Base-by-base conservation (phyloP, 495 filamentous ascomycete genomes). In the Neurospora terricola region DNA sequence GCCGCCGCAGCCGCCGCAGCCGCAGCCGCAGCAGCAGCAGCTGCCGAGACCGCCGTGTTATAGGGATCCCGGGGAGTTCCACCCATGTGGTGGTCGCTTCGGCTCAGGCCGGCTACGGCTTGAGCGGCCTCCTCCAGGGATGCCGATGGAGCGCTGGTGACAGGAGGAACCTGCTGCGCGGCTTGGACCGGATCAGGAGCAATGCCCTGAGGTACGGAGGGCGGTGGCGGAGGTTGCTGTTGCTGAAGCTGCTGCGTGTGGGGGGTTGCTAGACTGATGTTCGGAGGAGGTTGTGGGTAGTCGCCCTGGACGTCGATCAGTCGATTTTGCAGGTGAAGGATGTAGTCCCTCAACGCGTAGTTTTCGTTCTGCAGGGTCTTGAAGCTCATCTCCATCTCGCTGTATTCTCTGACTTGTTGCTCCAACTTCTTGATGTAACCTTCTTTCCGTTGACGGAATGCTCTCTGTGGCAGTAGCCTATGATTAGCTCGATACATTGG, bases 371-470 rank as follows among this genome's bases (percentile, higher is more conserved):
- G 91, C 27, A 97, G 84, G 68, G 86, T 82, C 77, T 96, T 94
- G 77, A 87, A 92, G 70, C 84, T 89, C 70, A 91, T 88, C 70
- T 91, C 90, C 80, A 95, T 87, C 21, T 84, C 83, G 54, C 88
- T 87, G 77, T 88, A 90, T 23, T 93, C 92, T 74, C 91, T 88
- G 59, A 96, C 93, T 80, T 97, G 92, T 76, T 94, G 92, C 80
- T 98, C 96, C 18, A 99, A 87, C 79, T 94, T 94, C 84, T 97
- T 97, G 81, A 99, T 99, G 80, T 98, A 97, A 39, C 90, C 92
- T 83, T 99, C 96, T 82, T 99, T 99, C 71, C 96, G 92, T 85
- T 98, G 94, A 34, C 96, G 93, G 83, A 99, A 99, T 27, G 96
- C 96, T 76, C 96, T 90, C 96, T 98, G 76, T 72, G 39, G 40